Base-by-base conservation (phyloP, 2,329 filamentous ascomycete genomes). In the Aspergillus neoniger region DNA sequence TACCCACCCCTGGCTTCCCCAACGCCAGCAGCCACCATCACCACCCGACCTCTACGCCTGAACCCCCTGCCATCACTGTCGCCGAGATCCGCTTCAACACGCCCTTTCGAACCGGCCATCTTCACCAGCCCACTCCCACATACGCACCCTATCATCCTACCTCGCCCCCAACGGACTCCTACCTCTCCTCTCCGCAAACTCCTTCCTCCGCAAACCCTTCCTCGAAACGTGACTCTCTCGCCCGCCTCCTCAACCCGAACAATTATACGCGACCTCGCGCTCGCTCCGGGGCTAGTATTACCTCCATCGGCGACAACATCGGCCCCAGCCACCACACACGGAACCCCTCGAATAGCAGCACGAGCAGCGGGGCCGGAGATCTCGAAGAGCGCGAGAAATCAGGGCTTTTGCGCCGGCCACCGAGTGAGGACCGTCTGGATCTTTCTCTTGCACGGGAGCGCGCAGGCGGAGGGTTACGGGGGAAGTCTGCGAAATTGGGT, bases 1-100 rank as follows among this genome's bases (percentile, higher is more conserved):
- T 92, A 2, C 82, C 73, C 4, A 70, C 73, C 32, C 73, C 69
- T 19, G 62, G 66, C 19, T 68, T 72, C 19, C 65, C 59, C 5
- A 49, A 47, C 71, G 4, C 61, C 66, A 2, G 57, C 64, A 38
- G 50, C 56, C 53, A 55, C 58, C 12, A 59, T 63, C 23, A 52
- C 47, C 21, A 28, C 8, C 49, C 53, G 14, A 30, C 48, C n/a
- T 53, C 51, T 19, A 39, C 39, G 8, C 48, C 60, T n/a, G 62
- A 65, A 4, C 68, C 69, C 15, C 69, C 80, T 61, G 69, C 81
- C 68, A 79, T 83, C 62, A 77, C 80, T 1, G 85, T 96, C 25
- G 96, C 91, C 74, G 94, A 97, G 75, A 80, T 98, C 61, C 87
- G 93, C 17, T 97, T 96, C 81, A 96, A 96, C 72, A 84, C 96